These are phyloP conservation scores for Lecanosticta acicola DNA, from an alignment of 2,329 filamentous ascomycete genomes.

Conservation along the genomic window DNA sequence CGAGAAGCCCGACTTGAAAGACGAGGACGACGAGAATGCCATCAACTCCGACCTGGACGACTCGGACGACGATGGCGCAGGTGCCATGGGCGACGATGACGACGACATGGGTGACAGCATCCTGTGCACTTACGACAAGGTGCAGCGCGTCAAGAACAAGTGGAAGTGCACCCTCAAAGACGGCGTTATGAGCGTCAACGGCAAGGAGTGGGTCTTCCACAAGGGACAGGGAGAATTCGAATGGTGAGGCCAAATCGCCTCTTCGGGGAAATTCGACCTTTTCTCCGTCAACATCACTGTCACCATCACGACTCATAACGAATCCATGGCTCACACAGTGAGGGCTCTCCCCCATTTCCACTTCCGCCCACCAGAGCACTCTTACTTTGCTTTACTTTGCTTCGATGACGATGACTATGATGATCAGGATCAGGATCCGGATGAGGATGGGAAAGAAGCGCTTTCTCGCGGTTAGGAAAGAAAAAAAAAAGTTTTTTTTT, in stretches of 20 bases:
- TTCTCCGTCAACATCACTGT: not conserved
- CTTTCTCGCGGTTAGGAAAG: too few relatives aligned
- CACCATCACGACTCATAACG: not conserved
- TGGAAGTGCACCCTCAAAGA: conserved; percentile 98
- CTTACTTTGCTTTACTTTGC: too few relatives aligned
- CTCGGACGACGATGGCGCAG: conserved; percentile 67
- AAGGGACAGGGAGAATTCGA: conserved; percentile 97
- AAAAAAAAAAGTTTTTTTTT: too few relatives aligned
- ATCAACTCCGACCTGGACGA: conserved; percentile 99
- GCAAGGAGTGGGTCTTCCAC: conserved; percentile 91
- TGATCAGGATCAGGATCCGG: too few relatives aligned
- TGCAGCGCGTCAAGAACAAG: conserved; percentile 95
- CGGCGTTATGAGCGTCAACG: conserved; percentile 85
- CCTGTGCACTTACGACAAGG: conserved; percentile 99
- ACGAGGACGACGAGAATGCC: conserved; percentile 72
- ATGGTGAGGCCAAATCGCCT: conserved; percentile 57
- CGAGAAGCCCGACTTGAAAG: conserved; percentile 38
- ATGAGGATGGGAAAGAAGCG: too few relatives aligned
- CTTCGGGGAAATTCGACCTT: not conserved
- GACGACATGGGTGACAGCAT: conserved; percentile 84
- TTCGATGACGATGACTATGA: too few relatives aligned
- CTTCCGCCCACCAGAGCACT: too few relatives aligned
- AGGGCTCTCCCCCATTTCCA: too few relatives aligned
- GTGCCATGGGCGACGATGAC: conserved; percentile 52
- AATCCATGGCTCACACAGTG: not conserved